Percentiles rank a stretch among this genome's conserved stretches.
Conservation (phyloP, 2,329 filamentous ascomycete genomes). For the Trichoderma sp. region DNA sequence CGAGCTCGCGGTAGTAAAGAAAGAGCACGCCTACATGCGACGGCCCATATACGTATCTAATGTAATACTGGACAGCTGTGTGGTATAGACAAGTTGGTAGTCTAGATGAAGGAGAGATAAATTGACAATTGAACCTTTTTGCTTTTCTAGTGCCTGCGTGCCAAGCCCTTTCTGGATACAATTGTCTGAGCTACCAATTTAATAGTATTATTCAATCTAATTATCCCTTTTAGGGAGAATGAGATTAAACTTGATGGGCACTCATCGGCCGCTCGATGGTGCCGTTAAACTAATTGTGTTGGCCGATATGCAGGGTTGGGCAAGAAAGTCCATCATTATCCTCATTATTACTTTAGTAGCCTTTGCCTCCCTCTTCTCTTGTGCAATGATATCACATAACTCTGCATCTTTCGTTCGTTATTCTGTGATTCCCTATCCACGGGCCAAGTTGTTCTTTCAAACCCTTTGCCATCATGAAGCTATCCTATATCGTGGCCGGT, state of each 20-base stretch:
- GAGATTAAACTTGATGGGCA: background rate
- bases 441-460: too few relatives aligned
- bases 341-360: background rate
- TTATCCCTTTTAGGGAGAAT: background rate
- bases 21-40: background rate
- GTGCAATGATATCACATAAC: background rate
- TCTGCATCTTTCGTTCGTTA: background rate
- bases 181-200: background rate
- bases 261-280: background rate
- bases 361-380: background rate
- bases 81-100: background rate
- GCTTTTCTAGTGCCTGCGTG: background rate
- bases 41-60: background rate
- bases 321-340: background rate
- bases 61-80: background rate
- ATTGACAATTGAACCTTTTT: background rate
- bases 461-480: background rate
- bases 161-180: background rate
- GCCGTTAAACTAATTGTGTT: too few relatives aligned
- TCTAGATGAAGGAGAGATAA: background rate
- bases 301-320: background rate
- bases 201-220: background rate
- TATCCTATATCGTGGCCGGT: background rate
- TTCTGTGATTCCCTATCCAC: background rate
- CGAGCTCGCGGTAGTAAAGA: background rate